Evolutionary conservation across 768 basidiomycete species (phyloP).

Genomic region (Tulasnella sp.): DNA sequence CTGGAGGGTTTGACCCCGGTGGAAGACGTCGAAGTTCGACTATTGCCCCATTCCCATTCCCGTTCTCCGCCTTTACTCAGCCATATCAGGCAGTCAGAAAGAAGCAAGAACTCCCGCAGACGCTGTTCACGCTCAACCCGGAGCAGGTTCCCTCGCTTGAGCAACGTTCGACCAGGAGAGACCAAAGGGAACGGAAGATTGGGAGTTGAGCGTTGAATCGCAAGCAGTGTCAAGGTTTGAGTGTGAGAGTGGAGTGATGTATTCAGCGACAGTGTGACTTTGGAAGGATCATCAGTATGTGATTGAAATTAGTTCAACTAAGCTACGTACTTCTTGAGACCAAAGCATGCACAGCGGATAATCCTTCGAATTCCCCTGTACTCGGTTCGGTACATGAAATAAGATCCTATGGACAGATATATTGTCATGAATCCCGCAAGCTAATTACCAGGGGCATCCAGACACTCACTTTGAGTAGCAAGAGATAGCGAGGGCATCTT

Average conservation of each 20-base stretch:
- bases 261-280: conserved; percentile 71
- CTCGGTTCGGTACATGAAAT: conserved; percentile 52
- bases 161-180: conserved; percentile 64
- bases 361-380: conserved; percentile 54
- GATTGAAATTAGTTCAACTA: background rate
- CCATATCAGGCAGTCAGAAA: conserved; percentile 77
- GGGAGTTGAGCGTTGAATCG: conserved; percentile 66
- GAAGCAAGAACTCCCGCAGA: conserved; percentile 65
- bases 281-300: conserved; percentile 11
- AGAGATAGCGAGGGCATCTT: conserved; percentile 75
- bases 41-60: conserved; percentile 5
- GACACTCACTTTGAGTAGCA: conserved; percentile 47
- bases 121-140: conserved; percentile 29
- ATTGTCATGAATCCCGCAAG: background rate
- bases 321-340: conserved; percentile 56
- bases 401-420: conserved; percentile 40
- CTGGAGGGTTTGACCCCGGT: too few relatives aligned
- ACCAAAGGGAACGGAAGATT: conserved; percentile 72
- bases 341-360: conserved; percentile 49
- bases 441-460: background rate
- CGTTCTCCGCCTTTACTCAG: conserved; percentile 43
- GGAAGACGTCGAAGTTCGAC: background rate
- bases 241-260: conserved; percentile 69
- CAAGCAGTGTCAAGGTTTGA: conserved; percentile 61
- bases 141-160: conserved; percentile 40